These are phyloP conservation scores for Aureobasidium sp. DNA, from an alignment of 2,329 filamentous ascomycete genomes.

Conservation along the genomic window DNA sequence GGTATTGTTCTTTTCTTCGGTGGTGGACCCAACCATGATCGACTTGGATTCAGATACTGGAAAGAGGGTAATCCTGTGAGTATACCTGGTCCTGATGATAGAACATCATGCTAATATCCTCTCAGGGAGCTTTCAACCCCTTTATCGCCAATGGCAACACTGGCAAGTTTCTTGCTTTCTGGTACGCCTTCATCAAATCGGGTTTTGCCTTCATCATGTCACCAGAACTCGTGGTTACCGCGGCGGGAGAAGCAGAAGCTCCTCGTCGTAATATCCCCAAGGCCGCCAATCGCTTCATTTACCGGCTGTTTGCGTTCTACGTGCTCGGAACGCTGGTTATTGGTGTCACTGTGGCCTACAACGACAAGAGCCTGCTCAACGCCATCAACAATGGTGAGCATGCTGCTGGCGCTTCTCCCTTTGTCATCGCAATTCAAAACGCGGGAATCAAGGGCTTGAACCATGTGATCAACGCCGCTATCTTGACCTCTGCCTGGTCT, in stretches of 20 bases:
- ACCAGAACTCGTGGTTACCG: constrained; percentile 53
- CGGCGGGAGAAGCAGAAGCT: constrained; percentile 56
- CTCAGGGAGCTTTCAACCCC: constrained; percentile 20
- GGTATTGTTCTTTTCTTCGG: constrained; percentile 41
- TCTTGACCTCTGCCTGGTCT: constrained; percentile 50
- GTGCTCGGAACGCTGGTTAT: constrained; percentile 31
- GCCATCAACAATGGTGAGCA: constrained; percentile 26
- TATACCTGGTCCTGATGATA: too few species aligned
- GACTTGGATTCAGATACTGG: constrained; percentile 40
- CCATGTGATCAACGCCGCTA: constrained; percentile 50
- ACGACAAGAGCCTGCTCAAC: constrained; percentile 27
- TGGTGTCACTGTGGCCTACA: constrained; percentile 31
- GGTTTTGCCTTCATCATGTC: constrained; percentile 26
- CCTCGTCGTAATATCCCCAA: constrained; percentile 60
- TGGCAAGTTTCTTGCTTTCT: constrained; percentile 35
- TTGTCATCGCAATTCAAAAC: constrained; percentile 42
- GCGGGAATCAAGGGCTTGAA: constrained; percentile 32
- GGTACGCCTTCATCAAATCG: constrained; percentile 26
- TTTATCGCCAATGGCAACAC: constrained; percentile 21
- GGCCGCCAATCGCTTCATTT: constrained; percentile 37
- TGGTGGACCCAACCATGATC: constrained; percentile 36
- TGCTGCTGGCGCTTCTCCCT: constrained; percentile 39
- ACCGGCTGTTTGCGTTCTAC: constrained; percentile 37
- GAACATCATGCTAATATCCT: too few species aligned
- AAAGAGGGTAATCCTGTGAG: constrained; percentile 16